Conservation (phyloP, 345 rosid genomes). For the Erysimum cheiranthoides region DNA sequence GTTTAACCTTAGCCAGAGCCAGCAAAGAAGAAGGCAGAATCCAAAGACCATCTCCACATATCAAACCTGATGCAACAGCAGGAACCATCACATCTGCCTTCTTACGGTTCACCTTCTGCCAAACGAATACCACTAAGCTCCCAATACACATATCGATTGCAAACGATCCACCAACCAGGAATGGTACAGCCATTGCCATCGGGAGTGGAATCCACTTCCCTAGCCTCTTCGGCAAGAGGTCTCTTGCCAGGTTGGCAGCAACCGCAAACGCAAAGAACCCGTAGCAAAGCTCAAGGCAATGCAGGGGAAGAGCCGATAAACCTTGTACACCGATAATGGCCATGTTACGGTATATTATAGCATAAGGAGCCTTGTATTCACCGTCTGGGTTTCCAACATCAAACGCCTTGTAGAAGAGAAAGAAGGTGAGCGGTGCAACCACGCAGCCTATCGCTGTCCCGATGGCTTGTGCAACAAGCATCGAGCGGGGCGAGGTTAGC, state of each 20-base stretch:
- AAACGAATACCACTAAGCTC: slow-evolving; percentile 60
- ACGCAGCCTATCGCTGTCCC: slow-evolving; percentile 90
- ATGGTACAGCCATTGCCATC: slow-evolving; percentile 98
- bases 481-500: slow-evolving; percentile 83
- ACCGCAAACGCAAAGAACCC: slow-evolving; percentile 83
- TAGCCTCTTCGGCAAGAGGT: slow-evolving; percentile 52
- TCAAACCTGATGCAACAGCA: slow-evolving; percentile 89
- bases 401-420: slow-evolving; percentile 87
- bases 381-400: slow-evolving; percentile 91
- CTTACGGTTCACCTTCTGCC: slow-evolving; percentile 60
- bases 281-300: slow-evolving; percentile 84
- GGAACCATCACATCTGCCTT: slow-evolving; percentile 75
- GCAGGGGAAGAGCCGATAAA: slow-evolving; percentile 84
- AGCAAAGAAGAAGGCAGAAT: slow-evolving; percentile 83
- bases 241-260: slow-evolving; percentile 69
- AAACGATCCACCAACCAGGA: slow-evolving; percentile 87
- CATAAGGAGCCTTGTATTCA: slow-evolving; percentile 97
- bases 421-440: slow-evolving; percentile 86
- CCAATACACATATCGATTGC: slow-evolving; percentile 88
- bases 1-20: slow-evolving; percentile 68
- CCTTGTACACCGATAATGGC: slow-evolving; percentile 94
- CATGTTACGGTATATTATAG: slow-evolving; percentile 86
- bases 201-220: slow-evolving; percentile 89
- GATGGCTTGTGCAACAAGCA: slow-evolving; percentile 85
- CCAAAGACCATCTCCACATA: slow-evolving; percentile 96